Base-by-base conservation (phyloP, 2,329 filamentous ascomycete genomes). In the Fragosphaeria purpurea region DNA sequence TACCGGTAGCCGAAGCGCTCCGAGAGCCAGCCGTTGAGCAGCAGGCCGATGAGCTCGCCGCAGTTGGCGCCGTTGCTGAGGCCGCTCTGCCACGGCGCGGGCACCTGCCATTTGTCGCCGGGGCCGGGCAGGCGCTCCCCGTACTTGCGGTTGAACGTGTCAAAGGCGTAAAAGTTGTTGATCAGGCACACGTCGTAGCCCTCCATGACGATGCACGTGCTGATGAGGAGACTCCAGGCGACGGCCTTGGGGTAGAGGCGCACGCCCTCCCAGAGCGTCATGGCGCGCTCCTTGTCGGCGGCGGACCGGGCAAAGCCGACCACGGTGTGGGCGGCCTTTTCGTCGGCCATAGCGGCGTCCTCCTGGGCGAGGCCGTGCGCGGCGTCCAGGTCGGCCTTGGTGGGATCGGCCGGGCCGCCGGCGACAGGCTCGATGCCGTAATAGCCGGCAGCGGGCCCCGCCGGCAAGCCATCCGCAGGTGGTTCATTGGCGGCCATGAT, bases 181-280 rank as follows among this genome's bases (percentile, higher is more conserved):
- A 93, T 80, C 48, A 94, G 71, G 60, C 80, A 83, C 52, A 93
- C 74, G 62, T 95, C 88, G 69, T 90, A 94, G 37, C 87, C 88
- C 66, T 95, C 88, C 89, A 95, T 95, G 60, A 80, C 81, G 61
- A 95, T 93, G 63, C 86, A 90, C 0, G 87, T 91, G n/a, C 85
- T 91, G 65, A 95, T 90, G 53, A 94, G 71, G 47, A 95, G 61
- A 59, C 83, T 88, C 87, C 88, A 95, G 30, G 71, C 76, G 51
- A 94, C 83, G 30, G 89, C 89, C 70, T 94, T 91, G 52, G 88
- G 88, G 63, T 95, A 95, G 32, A 93, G 74, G 62, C 74, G 80
- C 65, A 95, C 75, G 55, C 87, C 88, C 70, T 95, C 80, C 63
- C 77, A 62, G 52, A 95, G 70, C 44, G 76, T 85, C 84, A 88